Percentiles rank a stretch among this genome's conserved stretches.
Conservation (phyloP, 768 basidiomycete species). For the Heimioporus sp. region DNA sequence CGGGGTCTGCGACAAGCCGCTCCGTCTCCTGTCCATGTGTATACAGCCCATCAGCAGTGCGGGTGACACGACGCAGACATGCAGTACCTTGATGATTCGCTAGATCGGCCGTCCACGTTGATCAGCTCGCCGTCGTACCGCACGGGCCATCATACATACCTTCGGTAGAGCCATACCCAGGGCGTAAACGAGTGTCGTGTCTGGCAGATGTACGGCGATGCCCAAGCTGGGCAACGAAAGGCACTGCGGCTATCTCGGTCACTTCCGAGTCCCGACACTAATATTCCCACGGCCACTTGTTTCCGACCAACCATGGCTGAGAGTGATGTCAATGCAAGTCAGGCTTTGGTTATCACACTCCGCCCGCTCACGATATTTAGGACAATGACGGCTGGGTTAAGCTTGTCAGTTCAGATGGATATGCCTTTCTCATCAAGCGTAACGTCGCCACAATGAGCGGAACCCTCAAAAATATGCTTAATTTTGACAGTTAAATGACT, state of each 20-base stretch:
- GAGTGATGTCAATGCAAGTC: constrained; percentile 19
- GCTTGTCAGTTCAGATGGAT: constrained; percentile 75
- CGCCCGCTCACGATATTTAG: constrained; percentile 4
- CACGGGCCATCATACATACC: constrained; percentile 18
- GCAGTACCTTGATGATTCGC: constrained; percentile 52
- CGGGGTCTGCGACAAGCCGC: constrained; percentile 92
- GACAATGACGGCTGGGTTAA: constrained; percentile 64
- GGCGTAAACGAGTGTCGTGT: constrained; percentile 14
- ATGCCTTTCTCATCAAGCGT: constrained; percentile 73
- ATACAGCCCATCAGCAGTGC: constrained; percentile 18
- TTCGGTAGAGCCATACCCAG: constrained; percentile 36
- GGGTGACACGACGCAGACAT: constrained; percentile 16
- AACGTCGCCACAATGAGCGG: constrained; percentile 77
- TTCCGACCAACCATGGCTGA: constrained; percentile 13
- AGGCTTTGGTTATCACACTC: too few relatives aligned
- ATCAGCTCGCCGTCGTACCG: not conserved
- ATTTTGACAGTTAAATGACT: constrained; percentile 55
- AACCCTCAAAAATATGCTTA: constrained; percentile 80
- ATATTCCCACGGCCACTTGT: constrained; percentile 20
- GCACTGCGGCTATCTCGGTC: constrained; percentile 2
- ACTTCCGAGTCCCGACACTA: constrained; percentile 11
- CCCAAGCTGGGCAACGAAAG: constrained; percentile 9
- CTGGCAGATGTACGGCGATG: constrained; percentile 12
- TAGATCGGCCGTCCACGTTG: constrained; percentile 21
- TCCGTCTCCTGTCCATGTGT: constrained; percentile 80